phyloP scores from a whole-genome alignment of 306 rosid genomes.

The Fagus sylvatica region DNA sequence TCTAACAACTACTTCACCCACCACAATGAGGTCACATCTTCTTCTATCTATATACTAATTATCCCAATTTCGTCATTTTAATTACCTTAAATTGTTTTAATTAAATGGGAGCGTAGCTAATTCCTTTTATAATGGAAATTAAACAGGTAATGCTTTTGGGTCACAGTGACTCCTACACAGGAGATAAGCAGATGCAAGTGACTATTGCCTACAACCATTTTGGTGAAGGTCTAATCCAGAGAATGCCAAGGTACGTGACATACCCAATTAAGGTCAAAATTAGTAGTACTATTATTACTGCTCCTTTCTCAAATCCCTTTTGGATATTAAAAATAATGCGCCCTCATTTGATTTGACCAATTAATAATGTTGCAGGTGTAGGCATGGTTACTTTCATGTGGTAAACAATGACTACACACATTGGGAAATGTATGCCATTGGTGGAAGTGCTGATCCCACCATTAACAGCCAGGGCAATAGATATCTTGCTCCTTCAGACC shows the following conservation, averaged over 20 bases:
- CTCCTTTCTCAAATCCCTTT: conserved; percentile 37
- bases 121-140: conserved; percentile 12
- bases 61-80: not conserved
- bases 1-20: conserved; percentile 91
- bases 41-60: too few species aligned
- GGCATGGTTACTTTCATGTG: conserved; percentile 98
- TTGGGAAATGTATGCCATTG: conserved; percentile 98
- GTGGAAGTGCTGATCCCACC: conserved; percentile 97
- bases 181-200: conserved; percentile 95
- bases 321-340: not conserved
- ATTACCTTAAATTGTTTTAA: not conserved
- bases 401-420: conserved; percentile 98
- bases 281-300: conserved; percentile 31
- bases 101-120: not conserved
- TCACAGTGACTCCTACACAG: conserved; percentile 82
- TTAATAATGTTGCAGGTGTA: conserved; percentile 65
- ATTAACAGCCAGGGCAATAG: conserved; percentile 98
- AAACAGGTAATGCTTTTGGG: conserved; percentile 87
- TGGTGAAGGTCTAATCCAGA: conserved; percentile 93
- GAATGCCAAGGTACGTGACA: conserved; percentile 91
- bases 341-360: not conserved
- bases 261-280: not conserved
- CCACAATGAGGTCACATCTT: conserved; percentile 72
- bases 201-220: conserved; percentile 98
- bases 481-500: conserved; percentile 83